Evolutionary conservation across 441 rosid genomes (phyloP).

Genomic region (Lepidium campestre): DNA sequence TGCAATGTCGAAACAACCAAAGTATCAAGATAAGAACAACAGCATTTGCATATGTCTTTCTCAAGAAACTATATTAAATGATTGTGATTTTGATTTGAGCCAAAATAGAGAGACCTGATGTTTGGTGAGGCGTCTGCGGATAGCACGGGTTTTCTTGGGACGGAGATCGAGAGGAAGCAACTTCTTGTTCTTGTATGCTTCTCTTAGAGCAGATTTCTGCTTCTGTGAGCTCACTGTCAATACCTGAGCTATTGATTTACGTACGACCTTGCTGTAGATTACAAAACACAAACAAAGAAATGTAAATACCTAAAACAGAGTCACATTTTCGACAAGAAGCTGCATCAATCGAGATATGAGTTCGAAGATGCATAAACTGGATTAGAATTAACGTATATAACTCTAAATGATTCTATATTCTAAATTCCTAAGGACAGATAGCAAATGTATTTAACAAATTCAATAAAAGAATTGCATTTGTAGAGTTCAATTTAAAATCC

Average conservation of each 20-base stretch:
- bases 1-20: neutral
- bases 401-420: neutral
- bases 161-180: constrained; percentile 89
- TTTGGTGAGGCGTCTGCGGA: constrained; percentile 81
- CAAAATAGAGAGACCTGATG: constrained; percentile 47
- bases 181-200: constrained; percentile 85
- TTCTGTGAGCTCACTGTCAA: constrained; percentile 89
- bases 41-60: neutral
- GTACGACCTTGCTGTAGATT: constrained; percentile 57
- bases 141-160: constrained; percentile 95
- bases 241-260: constrained; percentile 87
- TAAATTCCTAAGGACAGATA: neutral
- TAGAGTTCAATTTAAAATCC: neutral
- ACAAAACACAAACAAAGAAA: neutral
- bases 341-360: neutral
- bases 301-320: neutral
- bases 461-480: neutral
- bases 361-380: neutral
- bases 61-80: neutral
- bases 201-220: constrained; percentile 83
- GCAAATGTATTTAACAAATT: neutral
- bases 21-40: neutral
- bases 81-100: neutral
- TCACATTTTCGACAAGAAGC: neutral
- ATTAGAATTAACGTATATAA: neutral